Evolutionary conservation across 176 grass and related monocot species (phyloP).

Genomic region (Alloteropsis semialata): DNA sequence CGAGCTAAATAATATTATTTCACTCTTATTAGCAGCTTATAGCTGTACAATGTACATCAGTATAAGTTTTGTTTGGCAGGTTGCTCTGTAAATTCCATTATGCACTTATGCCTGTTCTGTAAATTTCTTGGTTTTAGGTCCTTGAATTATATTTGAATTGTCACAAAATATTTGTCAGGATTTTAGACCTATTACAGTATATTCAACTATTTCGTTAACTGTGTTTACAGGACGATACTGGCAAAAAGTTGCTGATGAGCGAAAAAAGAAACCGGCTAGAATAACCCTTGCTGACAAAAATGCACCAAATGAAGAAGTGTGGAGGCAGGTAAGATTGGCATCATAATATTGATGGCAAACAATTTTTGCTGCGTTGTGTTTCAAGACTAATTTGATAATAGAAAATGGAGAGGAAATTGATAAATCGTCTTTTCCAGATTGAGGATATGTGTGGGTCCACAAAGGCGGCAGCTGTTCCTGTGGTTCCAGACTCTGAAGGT

Average conservation of each 20-base stretch:
- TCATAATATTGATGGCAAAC: neutral
- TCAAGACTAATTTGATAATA: conserved; percentile 15
- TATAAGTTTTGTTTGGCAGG: neutral
- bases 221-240: conserved; percentile 81
- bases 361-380: neutral
- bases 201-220: conserved; percentile 11
- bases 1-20: neutral
- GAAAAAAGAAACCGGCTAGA: conserved; percentile 78
- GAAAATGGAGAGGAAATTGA: conserved; percentile 2
- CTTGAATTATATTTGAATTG: neutral
- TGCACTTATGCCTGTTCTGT: neutral
- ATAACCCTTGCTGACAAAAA: conserved; percentile 99
- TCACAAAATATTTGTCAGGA: neutral
- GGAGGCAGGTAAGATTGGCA: conserved; percentile 66
- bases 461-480: conserved; percentile 74
- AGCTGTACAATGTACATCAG: neutral
- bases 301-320: conserved; percentile 98
- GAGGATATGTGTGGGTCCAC: conserved; percentile 80
- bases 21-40: neutral
- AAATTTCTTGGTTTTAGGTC: neutral
- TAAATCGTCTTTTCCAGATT: conserved; percentile 60
- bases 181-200: neutral
- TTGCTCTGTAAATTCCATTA: neutral
- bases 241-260: conserved; percentile 85
- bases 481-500: conserved; percentile 98